These are phyloP conservation scores for Castanospermum australe DNA, from an alignment of 306 rosid genomes.

Conservation along the genomic window DNA sequence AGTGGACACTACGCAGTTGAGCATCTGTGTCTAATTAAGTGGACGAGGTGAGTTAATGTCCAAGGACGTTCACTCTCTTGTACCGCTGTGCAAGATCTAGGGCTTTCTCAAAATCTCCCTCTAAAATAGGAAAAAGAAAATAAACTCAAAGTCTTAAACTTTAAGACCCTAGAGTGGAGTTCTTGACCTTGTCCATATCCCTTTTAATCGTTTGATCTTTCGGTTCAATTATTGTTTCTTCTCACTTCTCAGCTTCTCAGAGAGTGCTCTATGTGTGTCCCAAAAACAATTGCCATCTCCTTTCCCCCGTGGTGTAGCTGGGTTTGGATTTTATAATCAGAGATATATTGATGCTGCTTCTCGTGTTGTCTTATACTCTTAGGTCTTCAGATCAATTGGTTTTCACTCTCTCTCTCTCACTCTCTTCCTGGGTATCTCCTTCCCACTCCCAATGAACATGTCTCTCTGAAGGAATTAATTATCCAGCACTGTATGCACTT, in stretches of 20 bases:
- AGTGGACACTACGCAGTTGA: background rate
- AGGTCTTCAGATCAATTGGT: background rate
- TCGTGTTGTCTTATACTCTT: constrained; percentile 2
- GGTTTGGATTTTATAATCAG: constrained; percentile 10
- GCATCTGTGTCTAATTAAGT: background rate
- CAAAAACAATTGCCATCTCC: background rate
- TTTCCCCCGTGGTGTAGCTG: background rate
- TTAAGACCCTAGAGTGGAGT: background rate
- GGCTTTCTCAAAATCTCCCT: constrained; percentile 6
- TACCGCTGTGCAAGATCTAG: constrained; percentile 64
- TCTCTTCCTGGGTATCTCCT: background rate
- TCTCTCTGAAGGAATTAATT: background rate
- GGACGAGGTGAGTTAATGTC: constrained; percentile 23
- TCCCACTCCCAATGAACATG: too few species aligned
- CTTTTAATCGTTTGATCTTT: constrained; percentile 39
- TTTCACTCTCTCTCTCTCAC: constrained; percentile 15
- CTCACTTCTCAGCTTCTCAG: background rate
- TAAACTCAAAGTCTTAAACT: background rate
- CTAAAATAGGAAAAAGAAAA: background rate
- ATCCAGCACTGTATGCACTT: background rate
- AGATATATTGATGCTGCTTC: background rate
- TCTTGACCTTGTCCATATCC: constrained; percentile 26
- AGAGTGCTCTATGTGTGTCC: background rate
- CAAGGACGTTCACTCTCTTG: constrained; percentile 30
- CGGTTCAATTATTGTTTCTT: constrained; percentile 39